Conservation (phyloP, 2,329 filamentous ascomycete species). For the Penicillium sp. region DNA sequence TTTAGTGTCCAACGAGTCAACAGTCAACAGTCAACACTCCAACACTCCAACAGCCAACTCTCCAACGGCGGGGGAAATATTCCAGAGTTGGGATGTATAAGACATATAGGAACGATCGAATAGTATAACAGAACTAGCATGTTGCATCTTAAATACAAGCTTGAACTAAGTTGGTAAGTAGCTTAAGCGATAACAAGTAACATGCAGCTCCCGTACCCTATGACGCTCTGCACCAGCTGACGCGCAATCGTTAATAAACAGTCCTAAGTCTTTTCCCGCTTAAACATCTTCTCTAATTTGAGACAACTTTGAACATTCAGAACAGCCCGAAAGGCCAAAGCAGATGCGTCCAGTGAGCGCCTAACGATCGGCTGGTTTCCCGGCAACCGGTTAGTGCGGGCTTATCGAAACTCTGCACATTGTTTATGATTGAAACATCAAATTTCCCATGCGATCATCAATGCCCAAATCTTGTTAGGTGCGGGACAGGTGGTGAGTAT, state of each 20-base stretch:
- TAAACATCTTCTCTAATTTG: too few relatives aligned
- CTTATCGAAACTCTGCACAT: constrained; percentile 22
- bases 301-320: too few relatives aligned
- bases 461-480: constrained; percentile 14
- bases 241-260: constrained; percentile 4
- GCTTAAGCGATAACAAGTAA: not conserved
- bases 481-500: constrained; percentile 15
- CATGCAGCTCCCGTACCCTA: constrained; percentile 9
- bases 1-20: too few relatives aligned
- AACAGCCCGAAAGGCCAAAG: not conserved
- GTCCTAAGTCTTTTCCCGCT: too few relatives aligned
- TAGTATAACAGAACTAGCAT: not conserved
- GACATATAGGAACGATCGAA: too few relatives aligned
- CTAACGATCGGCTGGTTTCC: constrained; percentile 8
- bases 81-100: too few relatives aligned
- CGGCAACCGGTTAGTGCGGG: constrained; percentile 14
- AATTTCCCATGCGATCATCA: constrained; percentile 4
- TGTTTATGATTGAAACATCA: constrained; percentile 11
- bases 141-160: not conserved
- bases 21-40: too few relatives aligned
- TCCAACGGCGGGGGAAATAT: too few relatives aligned
- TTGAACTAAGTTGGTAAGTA: not conserved
- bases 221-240: constrained; percentile 16
- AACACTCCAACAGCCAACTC: too few relatives aligned
- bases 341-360: too few relatives aligned